Evolutionary conservation across 352 stramenopile species (phyloP).

Genomic region (Pythium aristosporum): DNA sequence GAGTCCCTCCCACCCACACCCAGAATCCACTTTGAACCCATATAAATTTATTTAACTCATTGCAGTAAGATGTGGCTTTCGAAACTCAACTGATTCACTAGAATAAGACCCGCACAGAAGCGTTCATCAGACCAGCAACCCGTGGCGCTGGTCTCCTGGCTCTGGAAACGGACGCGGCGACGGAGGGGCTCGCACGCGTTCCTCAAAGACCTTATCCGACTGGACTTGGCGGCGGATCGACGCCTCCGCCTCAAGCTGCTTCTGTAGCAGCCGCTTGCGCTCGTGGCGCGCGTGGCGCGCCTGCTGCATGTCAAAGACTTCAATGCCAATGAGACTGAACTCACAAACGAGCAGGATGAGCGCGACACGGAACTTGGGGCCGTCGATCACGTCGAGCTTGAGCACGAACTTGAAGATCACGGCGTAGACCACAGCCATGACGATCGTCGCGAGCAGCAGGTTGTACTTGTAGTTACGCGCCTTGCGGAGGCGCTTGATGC

Average conservation of each 20-base stretch:
- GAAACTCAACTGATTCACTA: background rate
- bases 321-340: constrained; percentile 63
- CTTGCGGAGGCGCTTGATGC: constrained; percentile 76
- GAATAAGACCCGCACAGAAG: background rate
- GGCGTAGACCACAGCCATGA: constrained; percentile 53
- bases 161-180: background rate
- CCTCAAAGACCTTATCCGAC: constrained; percentile 13
- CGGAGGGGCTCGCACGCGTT: background rate
- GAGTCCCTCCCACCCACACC: background rate
- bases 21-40: background rate
- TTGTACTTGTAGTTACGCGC: constrained; percentile 85
- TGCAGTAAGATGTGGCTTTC: background rate
- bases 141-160: background rate
- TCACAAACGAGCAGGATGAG: constrained; percentile 65
- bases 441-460: constrained; percentile 61
- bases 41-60: background rate
- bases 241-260: constrained; percentile 36
- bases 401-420: constrained; percentile 51
- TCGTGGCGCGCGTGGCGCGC: constrained; percentile 55
- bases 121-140: background rate
- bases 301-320: constrained; percentile 70
- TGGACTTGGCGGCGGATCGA: constrained; percentile 18
- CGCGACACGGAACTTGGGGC: constrained; percentile 57
- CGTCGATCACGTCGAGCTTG: constrained; percentile 59
- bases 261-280: constrained; percentile 52